These are phyloP conservation scores for Amborella trichopoda DNA, from an alignment of 164 flowering plant species.

Conservation along the genomic window DNA sequence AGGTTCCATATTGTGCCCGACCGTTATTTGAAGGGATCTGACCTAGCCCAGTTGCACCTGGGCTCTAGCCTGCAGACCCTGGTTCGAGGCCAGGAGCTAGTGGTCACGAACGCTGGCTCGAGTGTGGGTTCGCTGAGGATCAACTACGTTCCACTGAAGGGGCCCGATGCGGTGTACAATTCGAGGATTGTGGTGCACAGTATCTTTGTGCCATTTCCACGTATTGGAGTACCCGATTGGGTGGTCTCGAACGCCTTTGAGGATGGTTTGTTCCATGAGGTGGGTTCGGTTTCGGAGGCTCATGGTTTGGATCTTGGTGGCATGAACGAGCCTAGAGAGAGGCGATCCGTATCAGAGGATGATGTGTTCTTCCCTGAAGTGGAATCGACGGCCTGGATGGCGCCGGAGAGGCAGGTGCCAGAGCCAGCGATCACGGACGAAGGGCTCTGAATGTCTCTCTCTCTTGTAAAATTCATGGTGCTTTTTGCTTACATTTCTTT, in stretches of 20 bases:
- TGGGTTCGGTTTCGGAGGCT: not conserved
- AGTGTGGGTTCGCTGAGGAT: constrained; percentile 23
- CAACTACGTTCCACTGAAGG: constrained; percentile 35
- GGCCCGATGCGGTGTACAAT: constrained; percentile 31
- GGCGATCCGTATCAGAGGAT: no score
- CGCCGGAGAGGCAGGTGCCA: no score
- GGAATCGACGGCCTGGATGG: no score
- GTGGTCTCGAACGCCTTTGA: not conserved
- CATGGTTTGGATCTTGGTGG: constrained; percentile 49
- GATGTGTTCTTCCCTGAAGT: no score
- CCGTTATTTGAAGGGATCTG: constrained; percentile 20
- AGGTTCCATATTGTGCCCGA: constrained; percentile 46
- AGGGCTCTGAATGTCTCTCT: no score
- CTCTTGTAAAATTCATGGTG: no score
- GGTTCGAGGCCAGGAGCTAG: constrained; percentile 21
- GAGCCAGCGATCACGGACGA: no score
- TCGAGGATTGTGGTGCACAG: constrained; percentile 37
- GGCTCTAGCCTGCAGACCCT: constrained; percentile 27
- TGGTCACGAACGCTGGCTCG: constrained; percentile 12
- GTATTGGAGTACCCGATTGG: constrained; percentile 2
- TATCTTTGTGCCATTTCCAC: constrained; percentile 39
- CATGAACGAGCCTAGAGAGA: constrained; percentile 38
- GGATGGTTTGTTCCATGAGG: not conserved
- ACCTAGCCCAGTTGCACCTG: constrained; percentile 28
- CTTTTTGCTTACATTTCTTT: no score